Evolutionary conservation across 768 basidiomycete species (phyloP), one percentile per base, ranked within the genome.

Genomic region (Clathrus columnatus): DNA sequence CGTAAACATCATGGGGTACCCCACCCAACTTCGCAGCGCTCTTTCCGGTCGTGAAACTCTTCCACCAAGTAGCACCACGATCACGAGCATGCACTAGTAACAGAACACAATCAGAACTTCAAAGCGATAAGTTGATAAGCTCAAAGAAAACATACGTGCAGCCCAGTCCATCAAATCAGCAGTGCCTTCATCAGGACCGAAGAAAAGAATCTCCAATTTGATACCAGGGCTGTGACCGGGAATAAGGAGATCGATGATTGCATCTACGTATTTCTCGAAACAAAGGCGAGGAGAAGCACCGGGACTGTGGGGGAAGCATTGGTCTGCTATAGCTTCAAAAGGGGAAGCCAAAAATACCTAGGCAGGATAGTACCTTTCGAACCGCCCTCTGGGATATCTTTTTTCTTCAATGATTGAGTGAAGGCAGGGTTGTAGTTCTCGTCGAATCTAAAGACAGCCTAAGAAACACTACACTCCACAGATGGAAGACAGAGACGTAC

Each of bases 111-210:
- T 44, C 23, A 6, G 21, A n/a, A 29, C 41, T 42, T 44, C 20
- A n/a, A 2, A 17, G 6, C 17, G 57, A 44, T 56, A 44, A 57
- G 36, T 5, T 32, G 11, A 51, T 50, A 44, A 24, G 16, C 17
- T 41, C 61, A 48, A 43, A 10, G 8, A 23, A 26, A n/a, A 68
- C 85, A 63, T 72, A 88, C 87, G 63, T 27, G 94, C 94, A 42
- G 95, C 95, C 96, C 96, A 98, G 73, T 97, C 96, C 96, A 99
- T 98, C 85, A 96, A 88, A 60, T 94, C 92, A 45, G 96, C 95
- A 27, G 96, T 97, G 50, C 94, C 93, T 81, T 93, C 91, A 73
- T 96, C 93, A 16, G 94, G 93, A 18, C 93, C 93, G 63, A 95
- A 91, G 83, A 94, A 94, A 58, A 98, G 75, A 48, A 98, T 73